Evolutionary conservation across 257 asterid species (phyloP), one percentile per base, ranked within the genome.

Genomic region (Gentiana dahurica): DNA sequence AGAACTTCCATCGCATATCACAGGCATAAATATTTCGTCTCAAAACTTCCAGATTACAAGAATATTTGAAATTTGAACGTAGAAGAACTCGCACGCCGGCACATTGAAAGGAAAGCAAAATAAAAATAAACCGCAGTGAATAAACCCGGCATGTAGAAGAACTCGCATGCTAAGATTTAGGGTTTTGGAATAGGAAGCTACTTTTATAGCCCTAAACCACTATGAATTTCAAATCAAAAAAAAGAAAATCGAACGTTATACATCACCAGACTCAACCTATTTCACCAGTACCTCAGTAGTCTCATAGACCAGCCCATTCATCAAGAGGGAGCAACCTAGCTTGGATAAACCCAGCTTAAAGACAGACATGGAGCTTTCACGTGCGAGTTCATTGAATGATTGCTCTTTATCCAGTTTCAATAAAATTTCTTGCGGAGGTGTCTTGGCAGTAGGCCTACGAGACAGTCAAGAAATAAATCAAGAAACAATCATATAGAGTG

Each of bases 241-340:
- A 24, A 24, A 24, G 24, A 24, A 24, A 24, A 24, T 24, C 24
- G 24, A 24, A 24, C 24, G 24, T 24, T 24, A 24, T 24, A 24
- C 24, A 24, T 10, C 46, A 41, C 6, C 46, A 32, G 54, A 24
- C 71, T 35, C 5, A 48, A 64, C 12, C 64, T 61, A 50, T 39
- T 54, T 64, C 59, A 68, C 69, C 57, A 54, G 59, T 65, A 87
- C 98, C 97, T 92, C 97, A 67, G 56, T 88, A 45, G 94, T 70
- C 49, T 92, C 94, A 77, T 75, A 66, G 79, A 92, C 95, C 70
- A 88, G 97, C 72, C 98, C 98, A 55, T 92, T 92, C 86, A 92
- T 81, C 77, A 88, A 75, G 69, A 92, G 95, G 71, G 88, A 73
- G 64, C 97, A 83, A 64, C 75, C 80, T 58, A 80, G 77, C 79